phyloP scores from a whole-genome alignment of 257 asterid genomes.

The Cordia subcordata region DNA sequence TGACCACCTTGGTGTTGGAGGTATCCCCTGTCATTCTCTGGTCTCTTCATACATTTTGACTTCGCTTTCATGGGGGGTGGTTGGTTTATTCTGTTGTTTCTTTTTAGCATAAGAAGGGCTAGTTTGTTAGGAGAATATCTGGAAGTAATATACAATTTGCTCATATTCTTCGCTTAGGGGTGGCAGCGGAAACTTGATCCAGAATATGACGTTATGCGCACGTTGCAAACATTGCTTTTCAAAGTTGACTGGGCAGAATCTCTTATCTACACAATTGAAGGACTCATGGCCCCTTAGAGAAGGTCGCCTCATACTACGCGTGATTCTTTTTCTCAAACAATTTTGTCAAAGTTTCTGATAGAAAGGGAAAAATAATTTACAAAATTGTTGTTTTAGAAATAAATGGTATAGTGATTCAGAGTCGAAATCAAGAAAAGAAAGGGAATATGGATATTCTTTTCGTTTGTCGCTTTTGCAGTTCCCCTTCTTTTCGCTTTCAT shows the following conservation, averaged over 20 bases:
- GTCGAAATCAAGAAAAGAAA: not conserved
- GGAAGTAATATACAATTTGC: not conserved
- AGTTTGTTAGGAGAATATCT: no score
- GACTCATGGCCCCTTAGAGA: conserved; percentile 70
- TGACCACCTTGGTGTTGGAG: conserved; percentile 82
- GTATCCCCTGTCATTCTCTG: conserved; percentile 29
- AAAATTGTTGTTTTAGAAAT: not conserved
- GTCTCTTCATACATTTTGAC: no score
- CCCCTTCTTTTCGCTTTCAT: not conserved
- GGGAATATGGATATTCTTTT: not conserved
- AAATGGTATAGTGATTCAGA: not conserved
- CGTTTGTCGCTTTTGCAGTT: no score
- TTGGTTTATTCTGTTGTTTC: not conserved
- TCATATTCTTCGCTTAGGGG: conserved; percentile 37
- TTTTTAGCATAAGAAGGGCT: no score
- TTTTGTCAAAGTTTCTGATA: not conserved
- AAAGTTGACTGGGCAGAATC: conserved; percentile 76
- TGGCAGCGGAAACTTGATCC: conserved; percentile 97
- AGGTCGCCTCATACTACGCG: not conserved
- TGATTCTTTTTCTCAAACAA: not conserved
- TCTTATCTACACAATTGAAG: conserved; percentile 63
- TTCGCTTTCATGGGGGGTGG: no score
- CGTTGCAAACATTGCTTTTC: conserved; percentile 66
- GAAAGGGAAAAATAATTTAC: not conserved
- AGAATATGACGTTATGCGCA: conserved; percentile 55